Percentiles rank a stretch among this genome's conserved stretches.
Evolutionary conservation across 345 rosid species (phyloP).

Genomic region (Toxicodendron radicans): DNA sequence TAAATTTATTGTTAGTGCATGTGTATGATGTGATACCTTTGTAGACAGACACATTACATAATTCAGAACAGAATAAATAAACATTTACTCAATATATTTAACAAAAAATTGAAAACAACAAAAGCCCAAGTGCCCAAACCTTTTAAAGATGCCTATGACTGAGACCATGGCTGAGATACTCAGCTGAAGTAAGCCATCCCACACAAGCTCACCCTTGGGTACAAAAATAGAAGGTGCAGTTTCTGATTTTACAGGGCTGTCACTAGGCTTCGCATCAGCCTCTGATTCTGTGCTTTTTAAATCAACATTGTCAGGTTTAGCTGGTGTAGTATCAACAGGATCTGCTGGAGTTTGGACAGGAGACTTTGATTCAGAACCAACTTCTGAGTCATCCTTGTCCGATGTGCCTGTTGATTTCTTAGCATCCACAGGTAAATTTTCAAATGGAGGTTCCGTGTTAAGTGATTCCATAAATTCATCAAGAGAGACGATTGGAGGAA

Average conservation of each 20-base stretch:
- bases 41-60: not conserved
- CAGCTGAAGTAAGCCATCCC: conserved; percentile 86
- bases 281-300: conserved; percentile 20
- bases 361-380: conserved; percentile 35
- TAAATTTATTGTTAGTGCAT: not conserved
- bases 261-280: conserved; percentile 26
- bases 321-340: conserved; percentile 22
- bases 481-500: conserved; percentile 87
- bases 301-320: conserved; percentile 34
- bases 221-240: conserved; percentile 14
- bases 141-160: conserved; percentile 61
- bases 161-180: conserved; percentile 47
- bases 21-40: not conserved
- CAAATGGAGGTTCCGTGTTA: conserved; percentile 87
- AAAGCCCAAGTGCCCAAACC: conserved; percentile 41
- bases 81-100: not conserved
- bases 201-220: conserved; percentile 50
- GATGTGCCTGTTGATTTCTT: conserved; percentile 32
- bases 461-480: conserved; percentile 93
- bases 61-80: not conserved
- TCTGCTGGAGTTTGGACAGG: conserved; percentile 35
- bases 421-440: conserved; percentile 48
- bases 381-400: conserved; percentile 44
- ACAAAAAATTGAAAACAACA: not conserved
- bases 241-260: conserved; percentile 28